Evolutionary conservation across 2,329 filamentous ascomycete genomes (phyloP), one percentile per base, ranked within the genome.

Genomic region (Ophiostoma ips): DNA sequence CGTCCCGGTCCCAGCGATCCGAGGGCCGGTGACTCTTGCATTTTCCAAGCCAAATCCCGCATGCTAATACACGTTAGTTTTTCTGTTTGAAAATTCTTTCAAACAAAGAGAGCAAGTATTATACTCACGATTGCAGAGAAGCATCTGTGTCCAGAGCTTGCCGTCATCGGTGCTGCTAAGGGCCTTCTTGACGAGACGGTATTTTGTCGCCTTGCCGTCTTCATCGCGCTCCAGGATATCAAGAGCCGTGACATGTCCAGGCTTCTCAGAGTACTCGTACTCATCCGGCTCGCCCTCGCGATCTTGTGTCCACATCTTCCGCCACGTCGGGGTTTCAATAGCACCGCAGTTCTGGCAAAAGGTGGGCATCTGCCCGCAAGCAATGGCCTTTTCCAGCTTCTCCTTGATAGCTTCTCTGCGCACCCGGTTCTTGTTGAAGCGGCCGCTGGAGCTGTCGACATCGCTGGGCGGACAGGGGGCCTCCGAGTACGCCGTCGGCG

Each of bases 281-380:
- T 82, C 77, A 3, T 76, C 73, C 0, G 87, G 87, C 31, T 74
- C 73, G 1, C 87, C 88, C 15, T 77, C 69, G 43, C 82, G 73
- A 8, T 85, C 73, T 59, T 87, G 87, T n/a, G 81, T 80, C 74
- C 84, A 95, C 12, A 92, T 87, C 60, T 90, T 92, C 53, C 92
- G 81, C 92, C 92, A 98, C 0, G 90, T 95, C 0, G 90, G 87
- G 0, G 92, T 98, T 59, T 96, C 86, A 51, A 98, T 94, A 7
- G 88, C 85, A 6, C 92, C 92, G 59, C 92, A 98, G 59, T 96
- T 95, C 55, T 78, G 78, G 63, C 92, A 98, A 60, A 83, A 96
- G 1, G 84, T 83, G 0, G 92, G 92, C 71, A 89, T 83, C 56
- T 88, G 77, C 5, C 92, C 92, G 50, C 79, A 79, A n/a, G 74